Percentiles rank a stretch among this genome's conserved stretches.
Conservation (phyloP, 352 stramenopile species). For the Phytophthora ohioensis region DNA sequence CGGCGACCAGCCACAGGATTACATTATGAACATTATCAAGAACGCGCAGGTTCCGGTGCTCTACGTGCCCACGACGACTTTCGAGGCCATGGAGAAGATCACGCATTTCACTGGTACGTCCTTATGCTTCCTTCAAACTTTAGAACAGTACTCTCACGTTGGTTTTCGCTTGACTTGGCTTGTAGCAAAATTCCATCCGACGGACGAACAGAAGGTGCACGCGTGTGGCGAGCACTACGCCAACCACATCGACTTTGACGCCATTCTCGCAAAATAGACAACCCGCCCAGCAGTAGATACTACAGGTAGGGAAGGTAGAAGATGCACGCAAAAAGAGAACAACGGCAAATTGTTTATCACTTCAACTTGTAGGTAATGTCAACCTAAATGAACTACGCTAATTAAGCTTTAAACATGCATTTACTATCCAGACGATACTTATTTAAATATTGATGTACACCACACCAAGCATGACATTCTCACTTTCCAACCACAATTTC, state of each 20-base stretch:
- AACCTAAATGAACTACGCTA: not conserved
- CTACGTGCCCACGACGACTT: constrained; percentile 82
- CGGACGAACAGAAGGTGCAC: constrained; percentile 81
- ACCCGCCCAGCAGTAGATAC: not conserved
- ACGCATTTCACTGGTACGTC: constrained; percentile 75
- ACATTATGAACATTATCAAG: constrained; percentile 82
- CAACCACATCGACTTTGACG: constrained; percentile 84
- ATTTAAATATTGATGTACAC: not conserved
- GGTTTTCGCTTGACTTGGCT: constrained; percentile 15
- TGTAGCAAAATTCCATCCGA: constrained; percentile 89
- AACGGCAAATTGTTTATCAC: not conserved
- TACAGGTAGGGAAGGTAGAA: not conserved
- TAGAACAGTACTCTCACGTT: not conserved
- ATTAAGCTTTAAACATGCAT: too few species aligned
- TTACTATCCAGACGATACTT: not conserved
- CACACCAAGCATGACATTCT: not conserved
- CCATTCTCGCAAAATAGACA: constrained; percentile 61
- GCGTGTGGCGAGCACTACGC: constrained; percentile 89
- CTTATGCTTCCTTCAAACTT: not conserved
- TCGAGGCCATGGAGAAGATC: constrained; percentile 86
- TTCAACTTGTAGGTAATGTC: not conserved
- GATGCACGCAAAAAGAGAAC: too few species aligned
- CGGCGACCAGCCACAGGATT: constrained; percentile 76
- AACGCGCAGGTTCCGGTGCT: constrained; percentile 69
- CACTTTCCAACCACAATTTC: too few species aligned